Conservation (phyloP, 306 rosid genomes). For the Medicago truncatula region DNA sequence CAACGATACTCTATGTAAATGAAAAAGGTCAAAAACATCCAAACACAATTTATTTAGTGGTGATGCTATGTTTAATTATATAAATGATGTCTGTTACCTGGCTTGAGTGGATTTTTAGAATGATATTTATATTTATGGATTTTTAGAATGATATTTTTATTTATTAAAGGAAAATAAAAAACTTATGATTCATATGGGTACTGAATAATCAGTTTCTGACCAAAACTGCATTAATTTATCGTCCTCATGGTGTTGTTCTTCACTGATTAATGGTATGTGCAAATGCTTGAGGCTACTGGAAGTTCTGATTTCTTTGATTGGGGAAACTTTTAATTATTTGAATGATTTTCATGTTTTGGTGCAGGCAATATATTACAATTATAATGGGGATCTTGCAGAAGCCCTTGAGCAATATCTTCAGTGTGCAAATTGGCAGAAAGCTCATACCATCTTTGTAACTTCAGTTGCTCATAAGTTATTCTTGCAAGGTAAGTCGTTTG, state of each 20-base stretch:
- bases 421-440: constrained; percentile 93
- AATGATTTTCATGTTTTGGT: constrained; percentile 44
- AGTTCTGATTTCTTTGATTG: constrained; percentile 24
- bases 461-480: constrained; percentile 79
- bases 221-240: constrained; percentile 20
- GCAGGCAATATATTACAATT: constrained; percentile 88
- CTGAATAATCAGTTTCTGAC: constrained; percentile 9
- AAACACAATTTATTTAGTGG: background rate
- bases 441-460: constrained; percentile 77
- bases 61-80: constrained; percentile 11
- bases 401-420: constrained; percentile 86
- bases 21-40: background rate
- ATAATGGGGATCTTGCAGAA: constrained; percentile 68
- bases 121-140: background rate
- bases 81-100: constrained; percentile 2
- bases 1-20: background rate
- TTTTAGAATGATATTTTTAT: constrained; percentile 22
- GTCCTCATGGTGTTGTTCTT: constrained; percentile 13
- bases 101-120: constrained; percentile 36
- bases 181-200: constrained; percentile 23
- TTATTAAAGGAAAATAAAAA: background rate
- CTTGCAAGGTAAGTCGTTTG: constrained; percentile 66
- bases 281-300: constrained; percentile 22
- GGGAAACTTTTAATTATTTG: constrained; percentile 37
- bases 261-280: constrained; percentile 8